Evolutionary conservation across 345 rosid genomes (phyloP), one percentile per base, ranked within the genome.

Genomic region (Lagerstroemia speciosa): DNA sequence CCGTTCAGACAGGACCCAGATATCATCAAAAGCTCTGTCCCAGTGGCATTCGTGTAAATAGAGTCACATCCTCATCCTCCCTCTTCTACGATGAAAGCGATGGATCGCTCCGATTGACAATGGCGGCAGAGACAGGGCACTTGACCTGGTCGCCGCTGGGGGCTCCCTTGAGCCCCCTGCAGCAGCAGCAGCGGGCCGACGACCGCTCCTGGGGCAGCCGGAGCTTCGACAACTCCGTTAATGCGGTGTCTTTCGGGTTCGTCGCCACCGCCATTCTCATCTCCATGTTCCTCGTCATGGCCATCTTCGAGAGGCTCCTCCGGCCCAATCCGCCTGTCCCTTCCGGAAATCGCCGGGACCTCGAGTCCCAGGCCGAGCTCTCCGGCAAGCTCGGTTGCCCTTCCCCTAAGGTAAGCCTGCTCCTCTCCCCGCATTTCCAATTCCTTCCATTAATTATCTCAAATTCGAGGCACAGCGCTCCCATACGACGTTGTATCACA

Each of bases 201-300:
- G 73, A 78, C 34, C 84, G 83, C 34, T 83, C 45, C 50, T 65
- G 67, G 67, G 50, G 67, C 67, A 85, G 88, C 83, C 74, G 66
- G 78, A 52, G 76, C 60, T 87, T 84, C 48, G 96, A 87, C 63
- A 83, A 86, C 81, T 87, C 96, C 32, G 93, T 89, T 30, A 89
- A 85, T 70, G 96, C 98, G 0, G 96, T 93, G 50, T 91, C 97
- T 17, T 91, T 91, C 75, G 97, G 98, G 16, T 93, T 91, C 69
- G 97, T 93, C 6, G 98, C 98, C 66, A 93, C 98, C 40, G 98
- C 97, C 70, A 84, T 93, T 76, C 93, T 93, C 82, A 93, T 93
- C 78, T 91, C 90, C 38, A 91, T 93, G 98, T 93, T 93, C 87
- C 80, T 93, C 62, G 85, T 86, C 65, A 93, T 93, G 97, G 98